phyloP scores from a whole-genome alignment of 805 yeast genomes.

The Yamadazyma ubonensis region DNA sequence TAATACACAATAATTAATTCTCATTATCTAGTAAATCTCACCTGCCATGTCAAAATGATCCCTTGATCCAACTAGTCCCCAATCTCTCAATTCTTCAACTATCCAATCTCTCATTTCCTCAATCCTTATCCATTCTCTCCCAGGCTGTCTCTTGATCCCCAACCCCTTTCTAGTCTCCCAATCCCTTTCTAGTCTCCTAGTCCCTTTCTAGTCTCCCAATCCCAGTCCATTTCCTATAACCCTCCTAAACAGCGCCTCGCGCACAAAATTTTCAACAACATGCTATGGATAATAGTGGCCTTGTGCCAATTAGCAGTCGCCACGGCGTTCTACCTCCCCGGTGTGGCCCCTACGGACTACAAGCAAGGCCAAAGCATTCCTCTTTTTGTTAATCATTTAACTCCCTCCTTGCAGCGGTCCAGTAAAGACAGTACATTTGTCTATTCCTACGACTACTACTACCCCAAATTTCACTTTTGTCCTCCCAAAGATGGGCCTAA shows the following conservation, averaged over 20 bases:
- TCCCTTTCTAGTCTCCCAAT: no score
- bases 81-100: no score
- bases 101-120: no score
- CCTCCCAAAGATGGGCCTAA: slow-evolving; percentile 61
- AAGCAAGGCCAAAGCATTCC: slow-evolving; percentile 69
- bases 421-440: slow-evolving; percentile 49
- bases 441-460: slow-evolving; percentile 81
- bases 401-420: slow-evolving; percentile 62
- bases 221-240: no score
- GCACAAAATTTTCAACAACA: slow-evolving; percentile 5
- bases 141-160: no score
- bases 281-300: slow-evolving; percentile 5
- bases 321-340: slow-evolving; percentile 83
- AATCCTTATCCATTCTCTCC: no score
- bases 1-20: no score
- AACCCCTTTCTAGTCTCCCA: no score
- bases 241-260: neutral
- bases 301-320: slow-evolving; percentile 1
- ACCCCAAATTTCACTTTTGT: slow-evolving; percentile 82
- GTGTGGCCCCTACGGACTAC: slow-evolving; percentile 93
- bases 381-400: slow-evolving; percentile 82
- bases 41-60: no score
- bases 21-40: no score
- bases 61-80: no score
- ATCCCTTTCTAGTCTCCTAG: no score